Percentiles rank a stretch among this genome's conserved stretches.
These are phyloP conservation scores for Leptographium lundbergii DNA, from an alignment of 2,329 filamentous ascomycete species.

Conservation along the genomic window DNA sequence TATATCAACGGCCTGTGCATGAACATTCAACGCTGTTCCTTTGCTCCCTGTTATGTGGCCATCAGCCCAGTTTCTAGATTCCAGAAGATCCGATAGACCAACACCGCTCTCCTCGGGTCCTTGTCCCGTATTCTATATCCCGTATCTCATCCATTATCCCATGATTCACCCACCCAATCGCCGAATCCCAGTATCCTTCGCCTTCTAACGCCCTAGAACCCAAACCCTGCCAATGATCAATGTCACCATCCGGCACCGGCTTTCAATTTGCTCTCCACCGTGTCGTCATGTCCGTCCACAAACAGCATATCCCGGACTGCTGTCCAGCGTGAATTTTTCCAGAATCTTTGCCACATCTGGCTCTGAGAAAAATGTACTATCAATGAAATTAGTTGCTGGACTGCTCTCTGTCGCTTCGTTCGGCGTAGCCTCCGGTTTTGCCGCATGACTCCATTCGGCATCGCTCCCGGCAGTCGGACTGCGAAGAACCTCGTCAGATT, in stretches of 20 bases:
- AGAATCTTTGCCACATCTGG: conserved; percentile 6
- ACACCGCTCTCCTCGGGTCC: not conserved
- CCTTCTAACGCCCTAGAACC: not conserved
- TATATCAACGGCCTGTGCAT: too few species aligned
- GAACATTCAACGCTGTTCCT: not conserved
- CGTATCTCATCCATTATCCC: not conserved
- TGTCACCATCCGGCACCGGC: not conserved
- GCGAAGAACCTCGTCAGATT: conserved; percentile 11
- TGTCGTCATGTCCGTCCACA: conserved; percentile 1
- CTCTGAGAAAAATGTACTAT: conserved; percentile 7
- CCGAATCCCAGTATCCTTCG: not conserved
- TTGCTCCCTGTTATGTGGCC: not conserved
- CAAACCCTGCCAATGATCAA: not conserved
- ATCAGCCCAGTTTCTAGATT: not conserved
- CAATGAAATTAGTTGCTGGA: not conserved
- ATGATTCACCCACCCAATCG: not conserved
- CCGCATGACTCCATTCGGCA: conserved; percentile 5
- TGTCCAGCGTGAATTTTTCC: conserved; percentile 9
- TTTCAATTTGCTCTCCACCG: not conserved
- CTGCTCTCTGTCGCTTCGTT: not conserved
- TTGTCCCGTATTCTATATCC: not conserved
- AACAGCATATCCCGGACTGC: conserved; percentile 7
- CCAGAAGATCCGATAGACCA: not conserved
- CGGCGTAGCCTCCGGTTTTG: conserved; percentile 1
- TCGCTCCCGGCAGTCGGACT: conserved; percentile 7